Evolutionary conservation across 202 grass and related monocot species (phyloP).

Genomic region (Hordeum pubiflorum): DNA sequence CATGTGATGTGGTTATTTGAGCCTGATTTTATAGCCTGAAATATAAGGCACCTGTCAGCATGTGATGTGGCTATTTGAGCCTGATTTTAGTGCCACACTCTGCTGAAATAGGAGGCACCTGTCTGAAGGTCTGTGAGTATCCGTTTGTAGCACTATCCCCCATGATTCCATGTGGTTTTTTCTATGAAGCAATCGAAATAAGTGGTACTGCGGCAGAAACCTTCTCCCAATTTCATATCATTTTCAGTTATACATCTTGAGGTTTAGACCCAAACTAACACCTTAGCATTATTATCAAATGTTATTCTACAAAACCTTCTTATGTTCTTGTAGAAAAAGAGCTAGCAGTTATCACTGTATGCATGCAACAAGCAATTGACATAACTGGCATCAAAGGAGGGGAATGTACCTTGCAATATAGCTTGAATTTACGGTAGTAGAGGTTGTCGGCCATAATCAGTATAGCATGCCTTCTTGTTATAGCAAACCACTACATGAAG

Average conservation of each 20-base stretch:
- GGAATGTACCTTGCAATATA: slow-evolving; percentile 88
- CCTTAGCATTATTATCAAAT: not conserved
- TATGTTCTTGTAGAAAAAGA: not conserved
- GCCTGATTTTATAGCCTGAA: not conserved
- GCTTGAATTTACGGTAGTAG: slow-evolving; percentile 93
- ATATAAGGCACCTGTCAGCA: not conserved
- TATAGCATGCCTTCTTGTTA: slow-evolving; percentile 87
- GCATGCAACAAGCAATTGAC: not conserved
- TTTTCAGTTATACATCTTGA: not conserved
- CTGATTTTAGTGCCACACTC: not conserved
- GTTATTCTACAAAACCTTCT: not conserved
- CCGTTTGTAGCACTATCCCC: not conserved
- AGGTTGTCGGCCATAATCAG: slow-evolving; percentile 86
- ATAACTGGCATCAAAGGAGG: not conserved
- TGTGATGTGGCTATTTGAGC: slow-evolving; percentile 9
- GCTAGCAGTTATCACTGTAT: not conserved
- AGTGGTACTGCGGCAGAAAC: not conserved
- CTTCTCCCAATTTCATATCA: not conserved
- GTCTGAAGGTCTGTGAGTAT: not conserved
- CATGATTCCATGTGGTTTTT: not conserved
- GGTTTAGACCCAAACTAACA: slow-evolving; percentile 6
- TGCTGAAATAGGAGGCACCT: slow-evolving; percentile 5
- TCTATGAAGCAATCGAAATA: slow-evolving; percentile 7
- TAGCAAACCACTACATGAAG: slow-evolving; percentile 84
- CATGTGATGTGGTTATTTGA: slow-evolving; percentile 9